phyloP scores from a whole-genome alignment of 805 yeast genomes.

The Groenewaldozyma tartarivorans region DNA sequence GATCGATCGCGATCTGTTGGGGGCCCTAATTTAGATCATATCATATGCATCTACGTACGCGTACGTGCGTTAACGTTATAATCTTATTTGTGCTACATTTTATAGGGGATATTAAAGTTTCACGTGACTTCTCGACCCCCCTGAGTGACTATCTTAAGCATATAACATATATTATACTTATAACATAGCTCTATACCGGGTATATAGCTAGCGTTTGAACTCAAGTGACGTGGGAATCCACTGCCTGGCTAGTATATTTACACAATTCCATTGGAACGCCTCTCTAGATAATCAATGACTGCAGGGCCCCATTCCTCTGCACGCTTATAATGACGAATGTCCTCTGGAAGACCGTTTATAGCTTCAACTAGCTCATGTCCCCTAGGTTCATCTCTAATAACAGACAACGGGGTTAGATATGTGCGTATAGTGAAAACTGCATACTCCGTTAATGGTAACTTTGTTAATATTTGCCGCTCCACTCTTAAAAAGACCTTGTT shows the following conservation, averaged over 20 bases:
- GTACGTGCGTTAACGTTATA: too few species aligned
- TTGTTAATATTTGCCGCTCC: conserved; percentile 50
- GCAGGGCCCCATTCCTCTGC: conserved; percentile 65
- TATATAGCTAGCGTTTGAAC: too few species aligned
- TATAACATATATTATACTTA: too few species aligned
- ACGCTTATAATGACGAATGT: conserved; percentile 52
- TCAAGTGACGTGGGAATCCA: too few species aligned
- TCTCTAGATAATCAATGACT: conserved; percentile 35
- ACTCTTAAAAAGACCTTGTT: conserved; percentile 42
- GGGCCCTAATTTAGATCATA: too few species aligned
- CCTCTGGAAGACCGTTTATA: conserved; percentile 52
- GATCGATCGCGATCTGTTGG: too few species aligned
- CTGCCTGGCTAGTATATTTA: not conserved
- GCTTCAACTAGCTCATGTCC: conserved; percentile 51
- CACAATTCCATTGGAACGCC: conserved; percentile 3
- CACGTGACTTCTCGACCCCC: too few species aligned
- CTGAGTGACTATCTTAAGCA: too few species aligned
- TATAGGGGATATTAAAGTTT: too few species aligned
- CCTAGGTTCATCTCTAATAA: conserved; percentile 37
- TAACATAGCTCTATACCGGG: too few species aligned
- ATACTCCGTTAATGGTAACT: conserved; percentile 40
- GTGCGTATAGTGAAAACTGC: conserved; percentile 48
- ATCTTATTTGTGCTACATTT: too few species aligned
- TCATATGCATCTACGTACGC: too few species aligned
- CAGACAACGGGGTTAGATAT: conserved; percentile 43